phyloP scores from a whole-genome alignment of 108 stramenopile genomes.

The Licmophora abbreviata region DNA sequence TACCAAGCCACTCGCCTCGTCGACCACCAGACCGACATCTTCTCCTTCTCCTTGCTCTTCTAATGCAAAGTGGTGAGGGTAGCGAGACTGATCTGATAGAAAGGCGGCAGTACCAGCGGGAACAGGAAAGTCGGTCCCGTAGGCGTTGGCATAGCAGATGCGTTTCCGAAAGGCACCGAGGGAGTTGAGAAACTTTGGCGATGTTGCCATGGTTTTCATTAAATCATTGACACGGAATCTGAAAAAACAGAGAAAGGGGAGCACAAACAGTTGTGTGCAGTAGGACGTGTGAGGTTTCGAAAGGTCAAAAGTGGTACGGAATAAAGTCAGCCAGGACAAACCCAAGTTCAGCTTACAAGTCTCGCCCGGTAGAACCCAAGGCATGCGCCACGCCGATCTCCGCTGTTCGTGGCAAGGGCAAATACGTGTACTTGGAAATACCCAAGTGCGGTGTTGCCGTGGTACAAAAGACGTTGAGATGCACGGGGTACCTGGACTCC shows the following conservation, averaged over 20 bases:
- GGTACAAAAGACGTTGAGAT: slow-evolving; percentile 73
- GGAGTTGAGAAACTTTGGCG: slow-evolving; percentile 39
- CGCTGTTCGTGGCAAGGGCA: slow-evolving; percentile 63
- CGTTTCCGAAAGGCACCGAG: slow-evolving; percentile 57
- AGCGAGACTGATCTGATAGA: slow-evolving; percentile 39
- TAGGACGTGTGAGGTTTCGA: too few relatives aligned
- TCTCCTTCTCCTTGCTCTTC: slow-evolving; percentile 6
- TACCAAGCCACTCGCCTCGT: slow-evolving; percentile 11
- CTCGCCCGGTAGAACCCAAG: slow-evolving; percentile 55
- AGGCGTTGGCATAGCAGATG: slow-evolving; percentile 85
- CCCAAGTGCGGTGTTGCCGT: slow-evolving; percentile 85
- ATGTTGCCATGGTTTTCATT: slow-evolving; percentile 31
- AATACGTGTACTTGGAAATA: slow-evolving; percentile 62
- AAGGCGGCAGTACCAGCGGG: slow-evolving; percentile 77
- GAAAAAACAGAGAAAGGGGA: slow-evolving; percentile 17
- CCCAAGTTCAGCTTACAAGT: slow-evolving; percentile 30
- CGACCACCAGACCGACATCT: slow-evolving; percentile 1
- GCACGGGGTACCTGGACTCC: slow-evolving; percentile 22
- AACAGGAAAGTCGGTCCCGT: slow-evolving; percentile 82
- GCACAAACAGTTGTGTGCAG: not conserved
- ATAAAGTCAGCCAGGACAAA: too few relatives aligned
- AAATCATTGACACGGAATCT: slow-evolving; percentile 31
- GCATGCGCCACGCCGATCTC: slow-evolving; percentile 51
- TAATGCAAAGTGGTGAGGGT: slow-evolving; percentile 41
- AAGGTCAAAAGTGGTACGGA: too few relatives aligned